These are phyloP conservation scores for Trametes sanguinea DNA, from an alignment of 768 basidiomycete genomes.

Conservation along the genomic window DNA sequence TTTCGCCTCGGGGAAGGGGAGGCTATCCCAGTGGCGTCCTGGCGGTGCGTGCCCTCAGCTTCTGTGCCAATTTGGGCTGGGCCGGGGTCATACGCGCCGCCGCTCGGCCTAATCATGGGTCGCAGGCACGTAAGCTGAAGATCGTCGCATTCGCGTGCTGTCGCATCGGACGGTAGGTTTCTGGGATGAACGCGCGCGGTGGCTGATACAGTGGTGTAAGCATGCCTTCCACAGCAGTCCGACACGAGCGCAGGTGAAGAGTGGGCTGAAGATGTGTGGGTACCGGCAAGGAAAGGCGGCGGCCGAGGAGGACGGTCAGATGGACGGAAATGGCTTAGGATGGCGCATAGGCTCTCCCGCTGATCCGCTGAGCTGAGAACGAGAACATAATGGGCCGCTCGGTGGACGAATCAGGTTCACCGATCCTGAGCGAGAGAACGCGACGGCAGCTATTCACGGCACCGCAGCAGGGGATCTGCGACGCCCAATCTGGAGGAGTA, in stretches of 20 bases:
- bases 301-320: background rate
- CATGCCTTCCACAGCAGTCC: background rate
- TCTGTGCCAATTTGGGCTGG: slow-evolving; percentile 8
- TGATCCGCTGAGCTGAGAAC: background rate
- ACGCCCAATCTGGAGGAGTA: background rate
- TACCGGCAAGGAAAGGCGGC: background rate
- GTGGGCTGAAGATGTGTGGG: background rate
- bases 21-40: slow-evolving; percentile 4
- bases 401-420: slow-evolving; percentile 3
- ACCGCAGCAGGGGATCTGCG: slow-evolving; percentile 20
- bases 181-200: background rate
- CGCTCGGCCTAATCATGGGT: slow-evolving; percentile 12
- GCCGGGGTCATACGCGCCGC: slow-evolving; percentile 4
- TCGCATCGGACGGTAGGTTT: background rate
- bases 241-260: background rate
- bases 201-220: background rate
- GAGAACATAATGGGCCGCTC: background rate
- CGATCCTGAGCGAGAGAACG: slow-evolving; percentile 11
- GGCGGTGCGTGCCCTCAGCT: slow-evolving; percentile 1
- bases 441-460: slow-evolving; percentile 5
- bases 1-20: background rate
- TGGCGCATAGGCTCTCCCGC: background rate
- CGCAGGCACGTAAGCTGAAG: slow-evolving; percentile 2
- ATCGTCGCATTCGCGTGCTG: slow-evolving; percentile 11
- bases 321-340: background rate